A percentile compares a stretch with the other conserved stretches of the same genome.
Conservation (phyloP, 768 basidiomycete species). For the Cubamyces sp. region DNA sequence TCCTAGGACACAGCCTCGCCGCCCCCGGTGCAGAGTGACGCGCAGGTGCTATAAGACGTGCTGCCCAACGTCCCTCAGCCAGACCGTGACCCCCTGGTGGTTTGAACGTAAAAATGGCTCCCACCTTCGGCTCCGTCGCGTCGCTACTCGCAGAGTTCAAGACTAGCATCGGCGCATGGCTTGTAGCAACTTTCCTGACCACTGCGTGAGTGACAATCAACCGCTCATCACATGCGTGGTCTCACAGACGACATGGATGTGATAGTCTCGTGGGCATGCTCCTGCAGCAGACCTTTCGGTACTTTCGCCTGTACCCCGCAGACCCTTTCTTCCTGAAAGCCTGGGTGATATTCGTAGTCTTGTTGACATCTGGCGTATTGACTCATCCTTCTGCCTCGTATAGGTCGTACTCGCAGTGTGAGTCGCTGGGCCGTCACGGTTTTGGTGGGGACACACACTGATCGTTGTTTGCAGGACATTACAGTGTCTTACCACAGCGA, state of each 20-base stretch:
- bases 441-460: background rate
- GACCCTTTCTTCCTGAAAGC: background rate
- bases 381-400: background rate
- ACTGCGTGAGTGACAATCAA: background rate
- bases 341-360: background rate
- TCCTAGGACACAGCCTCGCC: too few species aligned
- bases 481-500: background rate
- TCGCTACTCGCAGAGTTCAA: background rate
- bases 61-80: too few species aligned
- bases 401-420: background rate
- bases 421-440: background rate
- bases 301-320: conserved; percentile 1
- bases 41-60: too few species aligned
- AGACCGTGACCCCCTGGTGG: too few species aligned
- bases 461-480: background rate
- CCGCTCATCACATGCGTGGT: background rate
- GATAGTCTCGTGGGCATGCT: background rate
- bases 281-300: conserved; percentile 1
- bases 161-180: background rate
- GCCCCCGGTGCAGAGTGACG: too few species aligned
- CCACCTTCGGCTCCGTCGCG: background rate
- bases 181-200: background rate
- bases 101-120: too few species aligned
- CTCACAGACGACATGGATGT: background rate
- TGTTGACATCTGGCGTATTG: background rate